Base-by-base conservation (phyloP, 164 flowering plant species). In the Echeveria elegans region DNA sequence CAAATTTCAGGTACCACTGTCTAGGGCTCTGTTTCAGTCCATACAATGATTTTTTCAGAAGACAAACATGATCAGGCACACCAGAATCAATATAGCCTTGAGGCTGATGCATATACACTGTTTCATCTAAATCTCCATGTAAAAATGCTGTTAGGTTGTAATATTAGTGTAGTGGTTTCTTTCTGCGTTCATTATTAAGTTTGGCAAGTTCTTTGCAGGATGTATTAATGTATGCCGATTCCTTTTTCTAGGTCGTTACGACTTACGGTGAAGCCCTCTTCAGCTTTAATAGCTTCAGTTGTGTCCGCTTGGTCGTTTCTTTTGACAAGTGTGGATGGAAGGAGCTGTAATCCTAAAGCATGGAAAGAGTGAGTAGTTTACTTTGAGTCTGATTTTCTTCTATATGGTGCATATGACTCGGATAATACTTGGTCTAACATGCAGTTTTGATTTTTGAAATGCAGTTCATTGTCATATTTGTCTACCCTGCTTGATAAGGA, bases 281-380 rank as follows among this genome's bases (percentile, higher is more conserved):
- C 85, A 1, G 73, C 80, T 62, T 70, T 85, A 28, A 70, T 82
- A 59, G 70, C 88, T 47, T 81, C 88, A 0, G 81, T 84, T 40
- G 84, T 89, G 61, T 89, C 97, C 75, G 83, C 97, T 66, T 91
- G 99, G 97, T 72, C 96, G 34, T 91, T 91, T 77, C 91, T 94
- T 64, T 81, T 91, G 31, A 79, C 96, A 29, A 82, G 85, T 53
- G 69, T 86, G 75, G 81, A 78, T 72, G 76, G 77, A 32, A 72
- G 81, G 82, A 81, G 69, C 18, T 76, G 83, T 32, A 77, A 79
- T 71, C 76, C 88, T 15, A 86, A 81, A 75, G 63, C 67, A 68
- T 89, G 91, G 93, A 88, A 79, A 71, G 89, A 79, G 99, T 94
- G 66, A 82, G 96, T 79, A 56, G n/a, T n/a, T 6, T 15, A 19